Evolutionary conservation across 2,329 filamentous ascomycete species (phyloP), one percentile per base, ranked within the genome.

Genomic region (Pestalotiopsis sp.): DNA sequence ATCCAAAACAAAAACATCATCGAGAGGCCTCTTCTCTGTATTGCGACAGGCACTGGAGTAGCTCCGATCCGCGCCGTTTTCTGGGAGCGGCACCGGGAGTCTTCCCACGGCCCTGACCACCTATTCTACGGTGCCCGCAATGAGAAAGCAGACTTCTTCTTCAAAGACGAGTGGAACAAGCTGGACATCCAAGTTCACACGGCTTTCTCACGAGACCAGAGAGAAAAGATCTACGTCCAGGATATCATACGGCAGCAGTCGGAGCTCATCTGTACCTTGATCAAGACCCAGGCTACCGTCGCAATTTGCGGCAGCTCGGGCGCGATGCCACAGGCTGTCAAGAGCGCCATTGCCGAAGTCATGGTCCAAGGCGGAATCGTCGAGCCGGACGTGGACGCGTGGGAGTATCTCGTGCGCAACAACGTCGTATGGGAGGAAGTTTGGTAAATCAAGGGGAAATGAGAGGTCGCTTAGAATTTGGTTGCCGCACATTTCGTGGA

Each of bases 71-170:
- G 95, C 3, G 89, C 92, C 4, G 85, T 98, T 73, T 85, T 96
- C n/a, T 91, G 92, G 77, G 91, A 97, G 73, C 91, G 94, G n/a
- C 75, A 78, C 57, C 74, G 75, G 0, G 71, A 79, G 31, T 61
- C 71, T 69, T 71, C 17, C 36, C 67, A 67, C 36, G 68, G 69
- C 14, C 62, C 68, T 17, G 68, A 77, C 2, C 74, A 93, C 0
- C 84, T 99, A 1, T 91, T 98, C 79, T 98, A 94, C 73, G 96
- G 96, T 12, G 94, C 93, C 72, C 90, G 96, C 39, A 97, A 93
- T 74, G 81, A 84, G 12, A 75, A 82, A 0, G 88, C 91, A 0
- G 96, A 99, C 78, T 98, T 89, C 80, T 95, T 94, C 81, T 99
- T 96, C 78, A 80, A 84, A 4, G 79, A 90, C 0, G 95, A 98